phyloP scores from a whole-genome alignment of 345 rosid species.

The Abelmoschus esculentus region DNA sequence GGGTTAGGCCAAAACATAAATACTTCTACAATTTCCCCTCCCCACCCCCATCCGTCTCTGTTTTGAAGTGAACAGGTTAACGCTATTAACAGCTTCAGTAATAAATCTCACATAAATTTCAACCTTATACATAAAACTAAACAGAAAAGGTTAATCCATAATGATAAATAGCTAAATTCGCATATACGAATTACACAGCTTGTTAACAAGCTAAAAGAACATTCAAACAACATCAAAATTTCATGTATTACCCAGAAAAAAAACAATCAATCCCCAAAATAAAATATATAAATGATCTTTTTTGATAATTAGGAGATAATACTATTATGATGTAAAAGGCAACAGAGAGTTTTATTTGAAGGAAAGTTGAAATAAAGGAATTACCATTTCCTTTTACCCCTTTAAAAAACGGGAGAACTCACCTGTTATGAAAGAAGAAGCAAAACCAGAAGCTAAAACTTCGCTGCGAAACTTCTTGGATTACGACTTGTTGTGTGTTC shows the following conservation, averaged over 20 bases:
- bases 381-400: not conserved
- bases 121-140: no score
- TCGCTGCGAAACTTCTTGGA: not conserved
- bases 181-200: not conserved
- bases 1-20: no score
- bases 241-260: not conserved
- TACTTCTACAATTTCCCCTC: no score
- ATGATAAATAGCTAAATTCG: not conserved
- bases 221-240: not conserved
- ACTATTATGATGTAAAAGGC: not conserved
- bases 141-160: not conserved
- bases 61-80: not conserved
- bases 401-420: constrained; percentile 9
- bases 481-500: not conserved
- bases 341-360: not conserved
- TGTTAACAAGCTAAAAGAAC: not conserved
- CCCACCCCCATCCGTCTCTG: no score
- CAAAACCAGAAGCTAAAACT: constrained; percentile 7
- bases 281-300: no score
- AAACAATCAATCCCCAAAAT: no score
- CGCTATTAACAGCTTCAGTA: no score
- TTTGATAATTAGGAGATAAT: not conserved
- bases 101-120: not conserved
- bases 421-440: constrained; percentile 18
- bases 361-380: not conserved